Evolutionary conservation across 495 filamentous ascomycete genomes (phyloP).

Genomic region (Evansstolkia leycettana): DNA sequence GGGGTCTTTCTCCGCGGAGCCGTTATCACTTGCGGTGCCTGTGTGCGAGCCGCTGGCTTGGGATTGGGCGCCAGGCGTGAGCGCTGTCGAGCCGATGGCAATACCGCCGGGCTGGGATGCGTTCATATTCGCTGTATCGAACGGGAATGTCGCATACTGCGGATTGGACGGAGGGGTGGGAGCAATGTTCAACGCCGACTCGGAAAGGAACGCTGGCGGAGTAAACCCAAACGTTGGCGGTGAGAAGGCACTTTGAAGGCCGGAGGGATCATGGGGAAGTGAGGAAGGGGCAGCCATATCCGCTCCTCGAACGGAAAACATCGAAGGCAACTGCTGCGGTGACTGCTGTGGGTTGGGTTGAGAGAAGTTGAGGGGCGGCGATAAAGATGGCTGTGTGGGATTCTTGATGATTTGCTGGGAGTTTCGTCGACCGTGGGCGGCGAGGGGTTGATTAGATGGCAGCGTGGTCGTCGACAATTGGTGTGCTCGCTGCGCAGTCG

Average conservation of each 20-base stretch:
- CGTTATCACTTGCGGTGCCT: conserved; percentile 12
- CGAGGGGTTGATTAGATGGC: too few relatives aligned
- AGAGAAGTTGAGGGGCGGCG: too few relatives aligned
- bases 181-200: conserved; percentile 15
- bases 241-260: conserved; percentile 17
- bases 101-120: neutral
- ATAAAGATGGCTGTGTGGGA: too few relatives aligned
- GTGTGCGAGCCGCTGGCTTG: conserved; percentile 24
- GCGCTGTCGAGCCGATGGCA: conserved; percentile 7
- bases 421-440: too few relatives aligned
- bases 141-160: conserved; percentile 34
- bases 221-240: conserved; percentile 20
- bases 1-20: conserved; percentile 55
- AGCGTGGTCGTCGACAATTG: too few relatives aligned
- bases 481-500: conserved; percentile 5
- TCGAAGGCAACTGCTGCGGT: neutral
- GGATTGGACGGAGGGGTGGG: conserved; percentile 24
- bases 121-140: conserved; percentile 13
- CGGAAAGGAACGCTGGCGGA: conserved; percentile 18
- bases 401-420: too few relatives aligned
- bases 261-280: conserved; percentile 3
- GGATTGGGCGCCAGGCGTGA: conserved; percentile 26
- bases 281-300: neutral
- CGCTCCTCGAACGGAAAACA: neutral
- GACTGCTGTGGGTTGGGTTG: too few relatives aligned